Conservation (phyloP, 139 green algal genomes). For the Chlamydomonas schloesseri region DNA sequence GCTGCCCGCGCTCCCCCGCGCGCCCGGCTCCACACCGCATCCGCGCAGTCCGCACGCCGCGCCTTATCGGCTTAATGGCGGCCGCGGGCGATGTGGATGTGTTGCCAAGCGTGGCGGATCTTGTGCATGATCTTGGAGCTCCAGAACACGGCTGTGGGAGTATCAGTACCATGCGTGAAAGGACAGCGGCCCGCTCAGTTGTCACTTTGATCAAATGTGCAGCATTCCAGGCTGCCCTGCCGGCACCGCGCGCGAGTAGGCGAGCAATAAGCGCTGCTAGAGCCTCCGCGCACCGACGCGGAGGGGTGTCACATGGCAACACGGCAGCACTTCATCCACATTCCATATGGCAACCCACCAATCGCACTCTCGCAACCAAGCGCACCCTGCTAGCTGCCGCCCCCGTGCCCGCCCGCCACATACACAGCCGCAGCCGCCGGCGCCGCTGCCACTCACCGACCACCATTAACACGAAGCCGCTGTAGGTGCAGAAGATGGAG, state of each 20-base stretch:
- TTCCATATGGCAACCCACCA: too few species aligned
- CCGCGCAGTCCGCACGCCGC: too few species aligned
- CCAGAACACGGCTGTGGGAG: constrained; percentile 19
- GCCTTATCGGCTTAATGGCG: too few species aligned
- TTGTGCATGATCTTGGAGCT: constrained; percentile 27
- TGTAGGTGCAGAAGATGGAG: constrained; percentile 73
- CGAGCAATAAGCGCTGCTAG: too few species aligned
- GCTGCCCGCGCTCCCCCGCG: too few species aligned
- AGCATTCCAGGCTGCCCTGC: too few species aligned
- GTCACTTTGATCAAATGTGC: too few species aligned
- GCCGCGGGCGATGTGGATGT: background rate
- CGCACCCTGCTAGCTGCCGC: background rate
- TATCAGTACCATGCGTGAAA: background rate
- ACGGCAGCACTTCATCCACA: too few species aligned
- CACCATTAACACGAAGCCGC: constrained; percentile 67
- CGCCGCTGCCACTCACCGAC: constrained; percentile 49
- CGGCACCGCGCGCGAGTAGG: too few species aligned
- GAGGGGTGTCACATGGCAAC: too few species aligned
- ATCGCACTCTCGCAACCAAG: too few species aligned
- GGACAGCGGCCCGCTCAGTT: background rate
- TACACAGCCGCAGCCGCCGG: background rate
- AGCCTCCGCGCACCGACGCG: too few species aligned
- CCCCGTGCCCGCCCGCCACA: background rate
- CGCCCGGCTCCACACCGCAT: background rate
- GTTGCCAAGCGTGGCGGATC: background rate